Conservation (phyloP, 1,284 basidiomycete species). For the Termitomyces sp. region DNA sequence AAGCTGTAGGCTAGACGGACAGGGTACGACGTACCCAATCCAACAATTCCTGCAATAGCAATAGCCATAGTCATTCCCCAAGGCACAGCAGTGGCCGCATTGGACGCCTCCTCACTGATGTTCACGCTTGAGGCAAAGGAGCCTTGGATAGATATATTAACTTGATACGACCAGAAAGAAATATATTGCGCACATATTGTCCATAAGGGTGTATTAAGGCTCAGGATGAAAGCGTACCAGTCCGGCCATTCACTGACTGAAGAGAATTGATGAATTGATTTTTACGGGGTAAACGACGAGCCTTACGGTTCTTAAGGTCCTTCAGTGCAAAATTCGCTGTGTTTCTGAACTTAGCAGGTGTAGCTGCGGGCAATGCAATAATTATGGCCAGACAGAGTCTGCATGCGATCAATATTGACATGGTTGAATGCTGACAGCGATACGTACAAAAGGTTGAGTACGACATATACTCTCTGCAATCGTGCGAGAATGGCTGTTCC, state of each 20-base stretch:
- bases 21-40: conserved; percentile 37
- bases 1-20: background rate
- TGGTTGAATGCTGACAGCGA: conserved; percentile 26
- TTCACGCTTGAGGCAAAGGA: conserved; percentile 62
- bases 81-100: conserved; percentile 68
- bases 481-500: conserved; percentile 64
- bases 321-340: conserved; percentile 21
- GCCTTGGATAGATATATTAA: background rate
- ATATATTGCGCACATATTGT: conserved; percentile 48
- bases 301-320: conserved; percentile 41
- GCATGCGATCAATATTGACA: background rate
- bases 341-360: conserved; percentile 24
- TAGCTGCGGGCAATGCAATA: conserved; percentile 42
- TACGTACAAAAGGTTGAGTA: conserved; percentile 63
- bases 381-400: conserved; percentile 73
- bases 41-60: conserved; percentile 54
- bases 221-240: conserved; percentile 73
- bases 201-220: conserved; percentile 76
- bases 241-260: conserved; percentile 68
- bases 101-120: conserved; percentile 74
- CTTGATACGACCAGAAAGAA: background rate
- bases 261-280: background rate
- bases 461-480: conserved; percentile 70
- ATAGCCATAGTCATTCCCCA: conserved; percentile 68
- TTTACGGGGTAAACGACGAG: background rate